Conservation (phyloP, 2,329 filamentous ascomycete species). For the Beauveria medogensis region DNA sequence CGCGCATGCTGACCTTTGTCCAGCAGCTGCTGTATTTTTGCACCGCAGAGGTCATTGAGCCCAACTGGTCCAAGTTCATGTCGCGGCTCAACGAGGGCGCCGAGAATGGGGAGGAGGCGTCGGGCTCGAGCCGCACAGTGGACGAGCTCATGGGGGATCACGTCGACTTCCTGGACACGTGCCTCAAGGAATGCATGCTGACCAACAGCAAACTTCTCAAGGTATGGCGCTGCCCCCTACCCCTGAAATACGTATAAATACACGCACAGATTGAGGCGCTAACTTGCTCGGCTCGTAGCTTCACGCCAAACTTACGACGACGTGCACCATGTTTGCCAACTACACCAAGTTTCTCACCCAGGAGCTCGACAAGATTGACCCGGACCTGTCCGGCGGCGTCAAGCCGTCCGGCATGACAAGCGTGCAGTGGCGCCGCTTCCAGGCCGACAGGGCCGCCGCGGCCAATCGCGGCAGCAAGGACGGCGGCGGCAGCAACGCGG, state of each 20-base stretch:
- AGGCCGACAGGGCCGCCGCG: slow-evolving; percentile 38
- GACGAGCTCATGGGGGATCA: slow-evolving; percentile 99
- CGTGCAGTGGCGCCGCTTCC: slow-evolving; percentile 53
- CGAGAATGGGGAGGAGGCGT: slow-evolving; percentile 19
- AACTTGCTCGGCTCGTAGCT: slow-evolving; percentile 49
- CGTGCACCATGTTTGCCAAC: slow-evolving; percentile 86
- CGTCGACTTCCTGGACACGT: slow-evolving; percentile 95
- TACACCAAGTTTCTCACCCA: slow-evolving; percentile 83
- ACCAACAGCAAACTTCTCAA: slow-evolving; percentile 91
- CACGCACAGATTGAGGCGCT: not conserved
- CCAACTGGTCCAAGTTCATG: slow-evolving; percentile 94
- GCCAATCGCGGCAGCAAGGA: slow-evolving; percentile 21
- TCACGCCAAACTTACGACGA: slow-evolving; percentile 93
- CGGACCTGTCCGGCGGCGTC: slow-evolving; percentile 58
- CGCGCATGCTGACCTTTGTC: slow-evolving; percentile 93
- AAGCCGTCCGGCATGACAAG: slow-evolving; percentile 52
- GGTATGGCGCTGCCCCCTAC: slow-evolving; percentile 40
- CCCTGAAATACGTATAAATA: no score
- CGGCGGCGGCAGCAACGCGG: slow-evolving; percentile 16
- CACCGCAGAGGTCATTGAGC: slow-evolving; percentile 93
- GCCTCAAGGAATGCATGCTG: slow-evolving; percentile 97
- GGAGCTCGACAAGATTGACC: slow-evolving; percentile 76
- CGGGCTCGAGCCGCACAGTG: slow-evolving; percentile 58
- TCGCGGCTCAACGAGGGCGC: slow-evolving; percentile 56
- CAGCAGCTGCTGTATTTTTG: slow-evolving; percentile 96